Evolutionary conservation across 192 early-diverging fungal species (phyloP).

Genomic region (Haplosporangium gracile): DNA sequence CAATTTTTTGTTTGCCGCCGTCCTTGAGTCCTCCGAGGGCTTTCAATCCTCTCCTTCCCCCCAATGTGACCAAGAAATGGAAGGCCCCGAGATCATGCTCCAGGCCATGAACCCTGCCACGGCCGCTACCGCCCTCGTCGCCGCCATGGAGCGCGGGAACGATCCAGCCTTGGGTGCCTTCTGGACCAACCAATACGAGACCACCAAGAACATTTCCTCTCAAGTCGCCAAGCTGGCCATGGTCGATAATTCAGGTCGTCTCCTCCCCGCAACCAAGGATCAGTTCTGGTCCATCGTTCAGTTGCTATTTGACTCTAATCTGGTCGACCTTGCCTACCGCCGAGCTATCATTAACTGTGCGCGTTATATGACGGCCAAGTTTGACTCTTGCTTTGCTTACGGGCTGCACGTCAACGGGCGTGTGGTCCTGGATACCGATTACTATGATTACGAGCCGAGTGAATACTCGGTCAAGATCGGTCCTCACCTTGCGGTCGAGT

Average conservation of each 20-base stretch:
- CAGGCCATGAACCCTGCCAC: neutral
- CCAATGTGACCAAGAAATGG: neutral
- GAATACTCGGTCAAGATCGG: conserved; percentile 5
- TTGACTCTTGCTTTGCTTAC: conserved; percentile 14
- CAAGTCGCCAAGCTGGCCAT: neutral
- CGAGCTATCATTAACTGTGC: conserved; percentile 39
- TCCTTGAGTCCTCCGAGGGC: neutral
- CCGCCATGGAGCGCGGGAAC: neutral
- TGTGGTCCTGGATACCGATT: neutral
- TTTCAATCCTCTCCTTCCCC: neutral
- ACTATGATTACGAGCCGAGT: neutral
- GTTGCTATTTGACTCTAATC: conserved; percentile 25
- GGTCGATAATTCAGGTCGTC: neutral
- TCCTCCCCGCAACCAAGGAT: neutral
- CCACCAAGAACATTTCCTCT: neutral
- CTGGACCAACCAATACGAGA: conserved; percentile 3
- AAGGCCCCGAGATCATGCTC: neutral
- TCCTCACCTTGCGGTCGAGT: neutral
- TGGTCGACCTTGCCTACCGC: conserved; percentile 17
- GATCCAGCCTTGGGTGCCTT: neutral
- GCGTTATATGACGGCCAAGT: conserved; percentile 23
- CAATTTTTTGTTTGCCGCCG: neutral
- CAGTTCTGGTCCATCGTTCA: conserved; percentile 15
- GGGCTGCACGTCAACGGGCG: neutral
- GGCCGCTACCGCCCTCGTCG: neutral